A percentile compares a stretch with the other conserved stretches of the same genome.
phyloP scores from a whole-genome alignment of 2,329 filamentous ascomycete genomes.

The Cercospora sp. region DNA sequence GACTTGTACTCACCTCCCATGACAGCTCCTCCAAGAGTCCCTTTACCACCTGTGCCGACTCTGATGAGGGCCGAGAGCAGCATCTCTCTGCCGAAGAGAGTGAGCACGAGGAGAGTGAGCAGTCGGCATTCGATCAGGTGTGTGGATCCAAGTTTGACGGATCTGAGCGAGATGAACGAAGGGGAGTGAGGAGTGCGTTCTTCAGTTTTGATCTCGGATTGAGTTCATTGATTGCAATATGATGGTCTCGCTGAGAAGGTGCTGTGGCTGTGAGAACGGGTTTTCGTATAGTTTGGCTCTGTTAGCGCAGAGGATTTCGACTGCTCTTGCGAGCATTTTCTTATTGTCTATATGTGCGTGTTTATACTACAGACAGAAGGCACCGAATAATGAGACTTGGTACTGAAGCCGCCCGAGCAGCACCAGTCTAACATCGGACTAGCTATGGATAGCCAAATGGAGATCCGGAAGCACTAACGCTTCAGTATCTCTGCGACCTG shows the following conservation, averaged over 20 bases:
- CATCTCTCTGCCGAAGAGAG: conserved; percentile 10
- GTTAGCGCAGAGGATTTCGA: background rate
- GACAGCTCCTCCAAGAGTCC: conserved; percentile 7
- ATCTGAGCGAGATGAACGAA: conserved; percentile 7
- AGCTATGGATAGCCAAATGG: background rate
- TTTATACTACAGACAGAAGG: background rate
- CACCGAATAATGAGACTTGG: background rate
- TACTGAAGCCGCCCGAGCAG: background rate
- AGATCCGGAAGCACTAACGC: background rate
- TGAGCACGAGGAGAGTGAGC: conserved; percentile 11
- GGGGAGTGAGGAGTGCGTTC: background rate
- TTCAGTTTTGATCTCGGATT: background rate
- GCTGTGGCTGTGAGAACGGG: background rate
- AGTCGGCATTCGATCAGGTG: conserved; percentile 17
- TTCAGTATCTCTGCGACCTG: background rate
- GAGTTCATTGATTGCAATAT: background rate
- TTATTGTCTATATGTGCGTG: background rate
- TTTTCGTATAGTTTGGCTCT: background rate
- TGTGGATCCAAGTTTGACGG: conserved; percentile 13
- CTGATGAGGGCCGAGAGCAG: background rate
- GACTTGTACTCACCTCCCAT: conserved; percentile 6
- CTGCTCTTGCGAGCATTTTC: background rate
- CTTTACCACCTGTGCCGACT: conserved; percentile 5
- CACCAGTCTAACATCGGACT: background rate
- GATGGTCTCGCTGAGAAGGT: background rate